Conservation (phyloP, 169 alveolate genomes). For the Plasmodium falciparum region DNA sequence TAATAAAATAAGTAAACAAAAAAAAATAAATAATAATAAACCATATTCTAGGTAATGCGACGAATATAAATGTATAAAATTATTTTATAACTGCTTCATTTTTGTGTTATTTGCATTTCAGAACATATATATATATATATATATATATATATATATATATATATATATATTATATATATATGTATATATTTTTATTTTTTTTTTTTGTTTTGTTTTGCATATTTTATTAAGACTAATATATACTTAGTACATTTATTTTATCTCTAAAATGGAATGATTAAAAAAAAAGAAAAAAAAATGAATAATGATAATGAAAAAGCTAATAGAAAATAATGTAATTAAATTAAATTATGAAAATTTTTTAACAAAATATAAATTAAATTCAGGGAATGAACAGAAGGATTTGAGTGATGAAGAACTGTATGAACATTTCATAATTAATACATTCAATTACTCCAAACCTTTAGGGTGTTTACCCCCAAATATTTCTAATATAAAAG, state of each 20-base stretch:
- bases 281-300: conserved; percentile 24
- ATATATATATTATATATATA: not conserved
- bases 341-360: conserved; percentile 62
- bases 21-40: too few relatives aligned
- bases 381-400: conserved; percentile 10
- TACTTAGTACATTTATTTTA: too few relatives aligned
- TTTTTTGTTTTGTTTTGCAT: not conserved
- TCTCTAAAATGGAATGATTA: conserved; percentile 1
- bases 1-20: too few relatives aligned
- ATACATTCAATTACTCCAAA: conserved; percentile 51
- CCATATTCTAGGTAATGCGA: too few relatives aligned
- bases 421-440: conserved; percentile 72
- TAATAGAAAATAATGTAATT: conserved; percentile 72
- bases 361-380: conserved; percentile 56
- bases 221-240: too few relatives aligned
- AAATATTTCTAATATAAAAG: conserved; percentile 15
- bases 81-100: too few relatives aligned
- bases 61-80: too few relatives aligned
- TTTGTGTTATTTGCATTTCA: too few relatives aligned
- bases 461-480: conserved; percentile 66
- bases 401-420: conserved; percentile 51
- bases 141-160: not conserved
- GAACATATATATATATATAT: not conserved
- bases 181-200: not conserved
- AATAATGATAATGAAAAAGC: conserved; percentile 44